Base-by-base conservation (phyloP, 768 basidiomycete species). In the Rhodocollybia butyracea region DNA sequence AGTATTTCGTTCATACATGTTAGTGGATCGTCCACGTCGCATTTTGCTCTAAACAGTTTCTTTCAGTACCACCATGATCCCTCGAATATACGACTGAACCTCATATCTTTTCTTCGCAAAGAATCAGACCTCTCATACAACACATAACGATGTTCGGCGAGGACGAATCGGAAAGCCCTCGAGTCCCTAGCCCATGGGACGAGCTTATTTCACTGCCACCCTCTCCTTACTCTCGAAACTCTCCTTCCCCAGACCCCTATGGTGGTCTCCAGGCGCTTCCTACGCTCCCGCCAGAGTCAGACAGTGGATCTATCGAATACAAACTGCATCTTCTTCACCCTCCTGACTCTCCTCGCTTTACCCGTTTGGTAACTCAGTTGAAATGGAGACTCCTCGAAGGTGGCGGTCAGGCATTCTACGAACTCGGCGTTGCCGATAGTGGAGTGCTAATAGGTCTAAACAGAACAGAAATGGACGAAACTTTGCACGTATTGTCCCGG, bases 381-480 rank as follows among this genome's bases (percentile, higher is more conserved):
- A 94, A 96, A 65, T 98, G 96, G 94, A 83, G 95, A 2, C 79
- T 94, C 8, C 81, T 90, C 46, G 88, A 94, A 66, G 92, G 92
- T 15, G 84, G 87, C 1, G 90, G 90, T 1, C 84, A 86, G 63
- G 91, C 91, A 0, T 86, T 89, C 66, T 94, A 94, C 58, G 51
- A 94, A 59, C 78, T 87, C 11, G 84, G 84, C 1, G 88, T 98
- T 0, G 86, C 89, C 22, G 95, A 98, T 66, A 88, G 89, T 1
- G 95, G 95, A 1, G 82, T 84, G 3, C 84, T 97, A 27, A 80
- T 97, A 48, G 95, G 95, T 1, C 80, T 98, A 5, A 75, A 80
- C 3, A 75, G 81, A 58, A 68, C 70, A 2, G 88, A 95, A 67
- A 82, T 98, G 60, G 88, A 90, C 56, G 80, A 81, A 61, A 92